phyloP scores from a whole-genome alignment of 108 stramenopile species.

The Chaetoceros tenuissimus region DNA sequence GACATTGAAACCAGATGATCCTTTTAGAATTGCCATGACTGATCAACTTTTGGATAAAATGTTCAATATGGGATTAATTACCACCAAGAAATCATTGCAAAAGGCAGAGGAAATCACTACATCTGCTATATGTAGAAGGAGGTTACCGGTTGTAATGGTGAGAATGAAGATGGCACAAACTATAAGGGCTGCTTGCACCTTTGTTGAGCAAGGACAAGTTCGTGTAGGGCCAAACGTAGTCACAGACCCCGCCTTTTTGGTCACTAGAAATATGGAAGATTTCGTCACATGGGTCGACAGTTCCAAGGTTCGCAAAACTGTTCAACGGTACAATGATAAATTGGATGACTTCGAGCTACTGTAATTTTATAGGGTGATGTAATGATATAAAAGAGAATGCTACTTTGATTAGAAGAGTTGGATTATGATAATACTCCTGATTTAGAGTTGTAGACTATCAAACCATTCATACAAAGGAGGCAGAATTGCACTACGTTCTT shows the following conservation, averaged over 20 bases:
- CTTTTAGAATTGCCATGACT: slow-evolving; percentile 94
- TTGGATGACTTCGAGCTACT: slow-evolving; percentile 99
- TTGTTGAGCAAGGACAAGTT: slow-evolving; percentile 97
- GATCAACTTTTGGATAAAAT: slow-evolving; percentile 94
- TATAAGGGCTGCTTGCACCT: slow-evolving; percentile 88
- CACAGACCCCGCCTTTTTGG: slow-evolving; percentile 95
- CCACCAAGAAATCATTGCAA: slow-evolving; percentile 73
- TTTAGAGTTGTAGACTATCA: too few relatives aligned
- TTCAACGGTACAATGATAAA: slow-evolving; percentile 96
- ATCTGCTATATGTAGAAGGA: slow-evolving; percentile 90
- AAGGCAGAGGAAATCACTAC: slow-evolving; percentile 91
- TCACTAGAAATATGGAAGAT: slow-evolving; percentile 94
- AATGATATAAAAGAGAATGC: too few relatives aligned
- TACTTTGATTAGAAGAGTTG: too few relatives aligned
- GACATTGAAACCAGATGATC: slow-evolving; percentile 79
- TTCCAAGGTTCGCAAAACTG: slow-evolving; percentile 90
- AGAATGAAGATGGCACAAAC: slow-evolving; percentile 96
- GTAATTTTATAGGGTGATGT: too few relatives aligned
- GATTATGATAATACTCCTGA: too few relatives aligned
- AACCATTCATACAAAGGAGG: too few relatives aligned
- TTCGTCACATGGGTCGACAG: slow-evolving; percentile 98
- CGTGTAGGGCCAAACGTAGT: slow-evolving; percentile 98
- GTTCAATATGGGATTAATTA: slow-evolving; percentile 82
- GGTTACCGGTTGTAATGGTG: slow-evolving; percentile 98
- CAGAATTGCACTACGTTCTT: too few relatives aligned